Percentiles rank a stretch among this genome's conserved stretches.
Conservation (phyloP, 352 stramenopile species). For the Globisporangium ultimum region DNA sequence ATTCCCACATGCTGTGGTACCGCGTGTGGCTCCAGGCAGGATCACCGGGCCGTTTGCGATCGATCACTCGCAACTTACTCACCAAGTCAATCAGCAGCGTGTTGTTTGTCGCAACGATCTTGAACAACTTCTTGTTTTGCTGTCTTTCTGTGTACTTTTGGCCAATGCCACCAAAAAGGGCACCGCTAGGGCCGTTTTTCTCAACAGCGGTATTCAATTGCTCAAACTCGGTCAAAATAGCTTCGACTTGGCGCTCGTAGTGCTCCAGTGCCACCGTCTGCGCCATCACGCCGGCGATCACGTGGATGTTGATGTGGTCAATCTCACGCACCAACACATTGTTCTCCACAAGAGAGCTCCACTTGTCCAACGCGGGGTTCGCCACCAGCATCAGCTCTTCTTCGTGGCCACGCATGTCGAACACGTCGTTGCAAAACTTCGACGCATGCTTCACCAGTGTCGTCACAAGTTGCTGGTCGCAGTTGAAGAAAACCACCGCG, state of each 20-base stretch:
- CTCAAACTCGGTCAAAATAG: conserved; percentile 93
- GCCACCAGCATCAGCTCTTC: conserved; percentile 74
- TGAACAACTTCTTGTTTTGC: conserved; percentile 79
- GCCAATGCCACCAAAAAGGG: conserved; percentile 56
- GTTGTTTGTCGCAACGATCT: conserved; percentile 95
- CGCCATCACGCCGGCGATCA: conserved; percentile 94
- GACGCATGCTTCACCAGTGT: conserved; percentile 76
- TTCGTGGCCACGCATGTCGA: conserved; percentile 76
- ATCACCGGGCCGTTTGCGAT: conserved; percentile 89
- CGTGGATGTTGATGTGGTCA: conserved; percentile 83
- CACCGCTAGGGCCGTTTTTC: conserved; percentile 64
- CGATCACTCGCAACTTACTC: conserved; percentile 94
- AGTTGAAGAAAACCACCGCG: conserved; percentile 92
- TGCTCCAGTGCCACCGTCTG: conserved; percentile 96
- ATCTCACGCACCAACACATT: conserved; percentile 80
- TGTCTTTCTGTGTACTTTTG: conserved; percentile 60
- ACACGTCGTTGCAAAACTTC: conserved; percentile 73
- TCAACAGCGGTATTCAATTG: conserved; percentile 89
- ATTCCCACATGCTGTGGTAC: conserved; percentile 93
- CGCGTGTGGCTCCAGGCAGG: conserved; percentile 94
- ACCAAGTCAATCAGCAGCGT: conserved; percentile 96
- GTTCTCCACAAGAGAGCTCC: conserved; percentile 81
- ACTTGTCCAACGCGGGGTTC: conserved; percentile 66
- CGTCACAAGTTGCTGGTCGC: conserved; percentile 67
- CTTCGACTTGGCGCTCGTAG: conserved; percentile 95